phyloP scores from a whole-genome alignment of 768 basidiomycete species.

The Amanita phalloides region DNA sequence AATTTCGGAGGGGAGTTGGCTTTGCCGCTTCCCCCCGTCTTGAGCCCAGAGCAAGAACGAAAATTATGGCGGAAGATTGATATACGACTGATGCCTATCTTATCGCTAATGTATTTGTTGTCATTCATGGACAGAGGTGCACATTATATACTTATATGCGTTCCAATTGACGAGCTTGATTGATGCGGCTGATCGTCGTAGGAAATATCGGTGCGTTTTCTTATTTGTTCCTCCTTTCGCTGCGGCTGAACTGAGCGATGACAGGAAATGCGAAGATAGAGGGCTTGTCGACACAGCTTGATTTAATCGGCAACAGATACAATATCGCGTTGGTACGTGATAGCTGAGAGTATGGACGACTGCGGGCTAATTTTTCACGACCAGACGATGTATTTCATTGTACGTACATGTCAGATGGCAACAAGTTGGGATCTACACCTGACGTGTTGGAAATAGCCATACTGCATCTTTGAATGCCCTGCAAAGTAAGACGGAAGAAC shows the following conservation, averaged over 20 bases:
- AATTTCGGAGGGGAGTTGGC: conserved; percentile 35
- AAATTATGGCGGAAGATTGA: conserved; percentile 52
- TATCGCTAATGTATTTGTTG: conserved; percentile 49
- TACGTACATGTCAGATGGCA: conserved; percentile 18
- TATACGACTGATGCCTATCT: conserved; percentile 42
- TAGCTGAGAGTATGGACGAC: neutral
- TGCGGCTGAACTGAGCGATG: neutral
- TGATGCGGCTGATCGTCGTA: conserved; percentile 11
- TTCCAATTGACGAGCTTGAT: neutral
- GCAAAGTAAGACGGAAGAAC: conserved; percentile 38
- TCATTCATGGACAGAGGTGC: conserved; percentile 56
- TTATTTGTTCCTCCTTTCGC: neutral
- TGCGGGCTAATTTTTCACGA: neutral
- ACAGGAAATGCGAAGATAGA: conserved; percentile 58
- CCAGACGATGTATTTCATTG: conserved; percentile 65
- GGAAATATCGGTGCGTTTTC: conserved; percentile 42
- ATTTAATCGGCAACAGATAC: conserved; percentile 48
- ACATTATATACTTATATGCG: neutral
- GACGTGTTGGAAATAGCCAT: conserved; percentile 21
- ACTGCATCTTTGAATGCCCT: conserved; percentile 59
- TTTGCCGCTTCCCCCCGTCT: conserved; percentile 32
- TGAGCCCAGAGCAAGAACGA: conserved; percentile 39
- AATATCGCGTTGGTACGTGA: conserved; percentile 50
- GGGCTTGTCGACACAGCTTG: conserved; percentile 45
- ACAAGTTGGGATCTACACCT: too few relatives aligned